Evolutionary conservation across 805 yeast genomes (phyloP), one percentile per base, ranked within the genome.

Genomic region (Saccharomycopsis vini): DNA sequence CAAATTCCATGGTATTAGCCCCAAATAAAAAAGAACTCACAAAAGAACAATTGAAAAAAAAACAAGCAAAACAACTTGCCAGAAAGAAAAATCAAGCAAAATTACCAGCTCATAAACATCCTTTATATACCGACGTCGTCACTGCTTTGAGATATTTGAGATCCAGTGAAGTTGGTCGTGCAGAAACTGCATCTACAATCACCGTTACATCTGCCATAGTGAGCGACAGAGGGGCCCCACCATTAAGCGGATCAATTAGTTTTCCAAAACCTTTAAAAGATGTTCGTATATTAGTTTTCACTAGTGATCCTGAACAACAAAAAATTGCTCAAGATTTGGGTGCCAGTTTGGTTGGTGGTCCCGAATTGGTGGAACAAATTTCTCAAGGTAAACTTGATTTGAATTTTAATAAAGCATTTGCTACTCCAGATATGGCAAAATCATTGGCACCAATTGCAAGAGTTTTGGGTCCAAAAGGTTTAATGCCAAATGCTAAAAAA

Each of bases 121-220:
- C 89, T 1, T 66, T 82, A 43, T 81, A 77, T 57, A 77, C 84
- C 82, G 79, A 75, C 40, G 69, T 87, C 5, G 75, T 83, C 4
- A 62, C 66, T 24, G 96, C 97, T 1, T 61, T 87, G 60, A 72
- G 83, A 54, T 88, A 79, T 56, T 59, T 90, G 45, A 71, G 96
- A 50, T 95, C 97, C 0, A 77, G 88, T 4, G 96, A 88, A 61
- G 94, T 88, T 4, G 97, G 98, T 4, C 77, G 83, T 56, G 77
- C 90, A 2, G 66, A 71, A 3, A 64, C 72, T n/a, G 77, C 79
- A 53, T 78, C 90, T 19, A 80, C 89, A 20, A 68, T 90, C 33
- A 68, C 83, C 15, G 62, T 84, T 43, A 75, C 81, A 42, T 71
- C 85, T 15, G 66, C 75, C 15, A 68, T 88, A 24, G 72, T 80